Evolutionary conservation across 176 grass and related monocot genomes (phyloP).

Genomic region (Typha latifolia): DNA sequence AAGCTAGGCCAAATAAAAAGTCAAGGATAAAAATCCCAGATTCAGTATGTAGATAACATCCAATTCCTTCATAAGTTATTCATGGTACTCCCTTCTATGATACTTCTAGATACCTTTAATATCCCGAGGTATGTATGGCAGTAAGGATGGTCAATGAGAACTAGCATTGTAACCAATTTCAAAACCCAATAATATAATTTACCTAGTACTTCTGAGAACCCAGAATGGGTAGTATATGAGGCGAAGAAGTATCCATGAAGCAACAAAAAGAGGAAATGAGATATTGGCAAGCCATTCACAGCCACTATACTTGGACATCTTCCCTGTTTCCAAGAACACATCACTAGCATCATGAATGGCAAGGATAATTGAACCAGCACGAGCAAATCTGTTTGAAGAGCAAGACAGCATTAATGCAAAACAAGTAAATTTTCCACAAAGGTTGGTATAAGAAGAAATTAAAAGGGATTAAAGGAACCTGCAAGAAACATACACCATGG

Average conservation of each 20-base stretch:
- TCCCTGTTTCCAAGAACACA: conserved; percentile 81
- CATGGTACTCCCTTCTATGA: neutral
- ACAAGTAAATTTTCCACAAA: neutral
- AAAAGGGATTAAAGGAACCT: neutral
- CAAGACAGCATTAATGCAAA: conserved; percentile 19
- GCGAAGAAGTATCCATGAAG: conserved; percentile 75
- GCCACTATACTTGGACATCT: conserved; percentile 89
- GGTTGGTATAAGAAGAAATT: neutral
- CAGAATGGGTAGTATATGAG: conserved; percentile 79
- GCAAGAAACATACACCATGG: neutral
- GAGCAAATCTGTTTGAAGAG: conserved; percentile 49
- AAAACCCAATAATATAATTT: conserved; percentile 19
- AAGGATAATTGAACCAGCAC: conserved; percentile 67
- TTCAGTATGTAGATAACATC: too few species aligned
- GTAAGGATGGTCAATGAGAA: neutral
- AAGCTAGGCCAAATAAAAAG: too few species aligned
- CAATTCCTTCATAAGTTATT: too few species aligned
- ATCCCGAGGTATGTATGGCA: neutral
- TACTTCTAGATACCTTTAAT: neutral
- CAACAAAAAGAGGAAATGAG: conserved; percentile 64
- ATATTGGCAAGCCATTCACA: conserved; percentile 50
- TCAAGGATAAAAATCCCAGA: too few species aligned
- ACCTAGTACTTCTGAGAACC: conserved; percentile 94
- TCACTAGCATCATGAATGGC: conserved; percentile 87
- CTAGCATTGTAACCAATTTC: conserved; percentile 2